These are phyloP conservation scores for Talaromyces atroroseus DNA, from an alignment of 2,329 filamentous ascomycete genomes.

Conservation along the genomic window DNA sequence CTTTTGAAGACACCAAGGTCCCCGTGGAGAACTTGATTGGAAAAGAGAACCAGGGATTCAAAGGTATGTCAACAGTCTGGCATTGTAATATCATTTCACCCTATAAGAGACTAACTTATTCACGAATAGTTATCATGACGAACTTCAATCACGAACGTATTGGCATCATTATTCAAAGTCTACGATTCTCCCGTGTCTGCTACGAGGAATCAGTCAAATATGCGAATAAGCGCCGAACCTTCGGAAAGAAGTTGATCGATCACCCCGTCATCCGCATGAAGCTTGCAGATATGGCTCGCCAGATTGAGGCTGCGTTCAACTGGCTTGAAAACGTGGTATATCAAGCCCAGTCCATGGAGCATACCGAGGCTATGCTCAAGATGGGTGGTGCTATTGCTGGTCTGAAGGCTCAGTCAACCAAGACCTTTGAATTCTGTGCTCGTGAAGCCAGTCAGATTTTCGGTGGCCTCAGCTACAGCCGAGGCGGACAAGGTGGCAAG, in stretches of 20 bases:
- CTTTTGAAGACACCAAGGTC: slow-evolving; percentile 98
- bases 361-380: slow-evolving; percentile 92
- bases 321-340: slow-evolving; percentile 95
- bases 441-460: slow-evolving; percentile 97
- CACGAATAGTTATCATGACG: slow-evolving; percentile 78
- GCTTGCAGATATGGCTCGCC: slow-evolving; percentile 94
- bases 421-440: slow-evolving; percentile 96
- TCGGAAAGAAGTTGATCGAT: slow-evolving; percentile 93
- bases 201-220: slow-evolving; percentile 96
- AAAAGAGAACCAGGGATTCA: slow-evolving; percentile 97
- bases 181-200: slow-evolving; percentile 93
- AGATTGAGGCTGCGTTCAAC: slow-evolving; percentile 94
- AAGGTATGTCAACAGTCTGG: slow-evolving; percentile 46
- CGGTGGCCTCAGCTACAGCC: slow-evolving; percentile 83
- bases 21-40: slow-evolving; percentile 98
- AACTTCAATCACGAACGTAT: slow-evolving; percentile 99
- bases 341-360: slow-evolving; percentile 88
- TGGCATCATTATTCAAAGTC: slow-evolving; percentile 94
- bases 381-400: slow-evolving; percentile 90
- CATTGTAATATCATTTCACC: neutral
- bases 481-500: slow-evolving; percentile 92
- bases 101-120: neutral
- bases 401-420: slow-evolving; percentile 88
- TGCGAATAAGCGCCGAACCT: slow-evolving; percentile 93
- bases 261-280: slow-evolving; percentile 97